Base-by-base conservation (phyloP, 2,329 filamentous ascomycete genomes). In the Fusarium bactridioides region DNA sequence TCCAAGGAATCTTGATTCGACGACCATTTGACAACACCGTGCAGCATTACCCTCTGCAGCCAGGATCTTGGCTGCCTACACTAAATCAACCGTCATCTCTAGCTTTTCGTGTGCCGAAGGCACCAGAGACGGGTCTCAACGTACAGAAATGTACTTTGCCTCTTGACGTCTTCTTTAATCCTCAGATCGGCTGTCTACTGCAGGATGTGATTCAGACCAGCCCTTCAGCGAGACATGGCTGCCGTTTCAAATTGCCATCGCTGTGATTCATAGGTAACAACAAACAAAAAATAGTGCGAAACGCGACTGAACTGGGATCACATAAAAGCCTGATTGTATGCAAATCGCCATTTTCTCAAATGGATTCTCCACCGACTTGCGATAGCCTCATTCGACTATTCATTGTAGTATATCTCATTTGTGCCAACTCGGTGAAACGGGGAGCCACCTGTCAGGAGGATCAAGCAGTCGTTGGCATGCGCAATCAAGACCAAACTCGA, bases 1-100 rank as follows among this genome's bases (percentile, higher is more conserved):
- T 53, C 48, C 43, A 68, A 47, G 70, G 66, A 75, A 74, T 78
- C 76, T 77, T 76, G 75, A 77, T 77, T 76, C 72, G 75, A 77
- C 75, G 70, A 75, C 74, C 61, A 74, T 56, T 66, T 66, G 69
- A 76, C 69, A 76, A 65, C 65, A 73, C 66, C 38, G 53, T 67
- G 61, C 61, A 77, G 51, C 72, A 61, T 31, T 44, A 61, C 74
- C 69, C 63, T 61, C 69, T 72, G 63, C 69, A 69, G 61, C 66
- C 58, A 45, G 57, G 38, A 35, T 55, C 64, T 55, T 56, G 56
- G 29, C 56, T 62, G 51, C 63, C 56, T 51, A 66, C 55, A 38
- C 41, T 54, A 53, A 48, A 48, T 59, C 54, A 29, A 69, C 45
- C 54, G 38, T 44, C 51, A 51, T 53, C 40, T 50, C 47, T 29